Conservation (phyloP, 2,329 filamentous ascomycete genomes). For the Alternaria sp. region DNA sequence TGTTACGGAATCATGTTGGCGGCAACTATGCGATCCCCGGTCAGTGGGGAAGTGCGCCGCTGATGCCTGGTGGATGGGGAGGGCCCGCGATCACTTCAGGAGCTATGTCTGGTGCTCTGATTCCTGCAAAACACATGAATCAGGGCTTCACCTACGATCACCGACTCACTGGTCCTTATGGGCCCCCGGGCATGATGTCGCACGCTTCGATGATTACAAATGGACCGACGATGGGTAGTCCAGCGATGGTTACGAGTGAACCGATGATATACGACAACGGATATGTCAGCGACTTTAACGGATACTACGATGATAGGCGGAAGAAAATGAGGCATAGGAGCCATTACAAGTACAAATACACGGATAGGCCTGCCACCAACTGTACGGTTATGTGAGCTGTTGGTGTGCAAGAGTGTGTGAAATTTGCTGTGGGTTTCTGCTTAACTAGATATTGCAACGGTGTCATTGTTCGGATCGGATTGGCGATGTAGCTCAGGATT, state of each 20-base stretch:
- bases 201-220: slow-evolving; percentile 10
- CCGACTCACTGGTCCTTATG: slow-evolving; percentile 33
- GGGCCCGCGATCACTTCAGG: slow-evolving; percentile 21
- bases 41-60: slow-evolving; percentile 36
- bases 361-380: slow-evolving; percentile 31
- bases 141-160: slow-evolving; percentile 29
- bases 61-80: slow-evolving; percentile 25
- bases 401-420: background rate
- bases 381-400: slow-evolving; percentile 32
- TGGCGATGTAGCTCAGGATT: background rate
- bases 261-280: slow-evolving; percentile 16
- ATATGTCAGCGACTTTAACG: slow-evolving; percentile 18
- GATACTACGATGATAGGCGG: slow-evolving; percentile 16
- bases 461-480: background rate
- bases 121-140: slow-evolving; percentile 17
- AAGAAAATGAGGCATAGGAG: slow-evolving; percentile 30
- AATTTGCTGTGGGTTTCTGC: background rate
- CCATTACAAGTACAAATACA: slow-evolving; percentile 32
- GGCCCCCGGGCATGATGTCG: slow-evolving; percentile 14
- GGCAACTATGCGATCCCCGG: slow-evolving; percentile 39
- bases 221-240: slow-evolving; percentile 6
- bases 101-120: slow-evolving; percentile 24
- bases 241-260: slow-evolving; percentile 13
- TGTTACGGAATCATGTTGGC: slow-evolving; percentile 40
- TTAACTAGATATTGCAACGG: background rate